Evolutionary conservation across 768 basidiomycete genomes (phyloP).

Genomic region (Polyporus arcularius): DNA sequence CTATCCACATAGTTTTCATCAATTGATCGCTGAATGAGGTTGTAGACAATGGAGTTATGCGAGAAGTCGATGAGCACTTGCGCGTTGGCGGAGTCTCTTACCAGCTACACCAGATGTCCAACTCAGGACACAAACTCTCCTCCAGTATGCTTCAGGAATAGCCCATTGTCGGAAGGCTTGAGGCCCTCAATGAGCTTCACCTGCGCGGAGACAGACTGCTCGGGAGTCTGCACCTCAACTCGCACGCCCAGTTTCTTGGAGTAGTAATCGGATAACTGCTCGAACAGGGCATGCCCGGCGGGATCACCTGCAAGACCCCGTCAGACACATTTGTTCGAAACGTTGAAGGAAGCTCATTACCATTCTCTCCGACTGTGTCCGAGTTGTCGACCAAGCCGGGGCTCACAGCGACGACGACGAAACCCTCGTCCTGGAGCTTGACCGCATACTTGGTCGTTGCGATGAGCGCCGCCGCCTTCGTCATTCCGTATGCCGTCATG

Average conservation of each 20-base stretch:
- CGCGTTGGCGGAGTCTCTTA: too few relatives aligned
- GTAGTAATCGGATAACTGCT: neutral
- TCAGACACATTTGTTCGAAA: neutral
- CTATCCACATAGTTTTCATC: too few relatives aligned
- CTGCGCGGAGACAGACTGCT: constrained; percentile 4
- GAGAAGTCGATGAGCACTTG: too few relatives aligned
- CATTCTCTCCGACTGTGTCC: neutral
- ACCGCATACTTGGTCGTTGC: constrained; percentile 39
- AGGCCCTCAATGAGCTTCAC: neutral
- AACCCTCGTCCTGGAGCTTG: constrained; percentile 32
- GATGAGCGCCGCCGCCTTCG: constrained; percentile 41
- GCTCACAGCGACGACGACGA: constrained; percentile 35
- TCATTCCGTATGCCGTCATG: constrained; percentile 34
- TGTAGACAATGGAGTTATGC: too few relatives aligned
- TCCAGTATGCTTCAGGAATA: too few relatives aligned
- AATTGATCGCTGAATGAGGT: too few relatives aligned
- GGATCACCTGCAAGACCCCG: too few relatives aligned
- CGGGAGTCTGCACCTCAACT: neutral
- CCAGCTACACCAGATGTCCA: too few relatives aligned
- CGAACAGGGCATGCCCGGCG: too few relatives aligned
- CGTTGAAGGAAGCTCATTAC: neutral
- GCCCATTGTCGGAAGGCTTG: too few relatives aligned
- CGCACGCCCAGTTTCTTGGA: neutral
- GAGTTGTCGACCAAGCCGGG: constrained; percentile 39
- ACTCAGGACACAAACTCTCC: too few relatives aligned